phyloP scores from a whole-genome alignment of 179 eudicot genomes.

The Drosera spatulata region DNA sequence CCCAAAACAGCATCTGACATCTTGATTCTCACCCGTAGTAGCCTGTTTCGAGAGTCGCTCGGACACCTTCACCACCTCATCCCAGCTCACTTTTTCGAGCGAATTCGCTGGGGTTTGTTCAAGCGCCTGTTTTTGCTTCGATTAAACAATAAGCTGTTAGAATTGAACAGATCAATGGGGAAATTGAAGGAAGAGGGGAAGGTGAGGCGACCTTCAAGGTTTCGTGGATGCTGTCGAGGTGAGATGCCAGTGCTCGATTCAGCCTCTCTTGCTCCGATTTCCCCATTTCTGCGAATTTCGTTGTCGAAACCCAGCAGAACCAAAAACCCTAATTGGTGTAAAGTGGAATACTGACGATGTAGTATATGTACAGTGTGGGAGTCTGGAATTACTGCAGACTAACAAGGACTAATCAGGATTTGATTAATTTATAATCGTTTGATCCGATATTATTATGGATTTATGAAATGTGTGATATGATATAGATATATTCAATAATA shows the following conservation, averaged over 20 bases:
- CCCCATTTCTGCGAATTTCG: conserved; percentile 34
- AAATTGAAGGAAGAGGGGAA: neutral
- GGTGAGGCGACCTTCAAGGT: conserved; percentile 43
- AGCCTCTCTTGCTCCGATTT: conserved; percentile 46
- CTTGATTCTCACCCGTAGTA: conserved; percentile 39
- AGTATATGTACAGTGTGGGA: too few relatives aligned
- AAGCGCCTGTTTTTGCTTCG: conserved; percentile 27
- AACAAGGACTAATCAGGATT: too few relatives aligned
- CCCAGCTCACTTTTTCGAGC: conserved; percentile 60
- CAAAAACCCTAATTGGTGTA: too few relatives aligned
- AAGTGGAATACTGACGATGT: too few relatives aligned
- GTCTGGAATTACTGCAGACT: too few relatives aligned
- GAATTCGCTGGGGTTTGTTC: conserved; percentile 59
- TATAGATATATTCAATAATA: too few relatives aligned
- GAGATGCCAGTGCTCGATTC: conserved; percentile 27
- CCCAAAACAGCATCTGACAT: too few relatives aligned
- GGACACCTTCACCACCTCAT: conserved; percentile 55
- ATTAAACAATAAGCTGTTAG: neutral
- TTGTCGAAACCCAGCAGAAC: too few relatives aligned
- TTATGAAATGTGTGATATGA: too few relatives aligned
- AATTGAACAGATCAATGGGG: neutral
- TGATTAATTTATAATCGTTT: too few relatives aligned
- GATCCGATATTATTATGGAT: too few relatives aligned
- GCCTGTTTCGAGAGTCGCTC: conserved; percentile 85
- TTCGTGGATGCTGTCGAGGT: conserved; percentile 69